Evolutionary conservation across 805 yeast genomes (phyloP).

Genomic region (Ogataea pignaliae): DNA sequence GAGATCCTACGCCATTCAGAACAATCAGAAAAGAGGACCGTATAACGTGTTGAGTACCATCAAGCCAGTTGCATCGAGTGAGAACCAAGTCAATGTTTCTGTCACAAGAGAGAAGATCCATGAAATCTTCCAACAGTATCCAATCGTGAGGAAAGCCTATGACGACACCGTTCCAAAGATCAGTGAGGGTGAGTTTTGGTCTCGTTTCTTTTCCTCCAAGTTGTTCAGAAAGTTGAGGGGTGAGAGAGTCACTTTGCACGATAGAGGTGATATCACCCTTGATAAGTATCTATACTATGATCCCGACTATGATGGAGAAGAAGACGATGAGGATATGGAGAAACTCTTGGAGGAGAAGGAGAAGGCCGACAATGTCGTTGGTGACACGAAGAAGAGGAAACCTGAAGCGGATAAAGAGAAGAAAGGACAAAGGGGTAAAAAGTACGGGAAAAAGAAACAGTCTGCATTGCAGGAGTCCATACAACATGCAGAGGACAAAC

Average conservation of each 20-base stretch:
- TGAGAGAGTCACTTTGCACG: slow-evolving; percentile 69
- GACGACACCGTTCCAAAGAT: slow-evolving; percentile 87
- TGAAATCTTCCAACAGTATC: slow-evolving; percentile 88
- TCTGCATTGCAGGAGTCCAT: slow-evolving; percentile 11
- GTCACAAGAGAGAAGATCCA: slow-evolving; percentile 87
- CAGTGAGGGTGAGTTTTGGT: slow-evolving; percentile 93
- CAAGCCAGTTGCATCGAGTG: slow-evolving; percentile 88
- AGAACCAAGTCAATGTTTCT: slow-evolving; percentile 88
- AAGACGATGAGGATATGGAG: slow-evolving; percentile 33
- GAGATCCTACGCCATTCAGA: slow-evolving; percentile 80
- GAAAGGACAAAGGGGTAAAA: slow-evolving; percentile 21
- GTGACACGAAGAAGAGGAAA: slow-evolving; percentile 29
- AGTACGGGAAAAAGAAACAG: slow-evolving; percentile 27
- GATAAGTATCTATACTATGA: slow-evolving; percentile 79
- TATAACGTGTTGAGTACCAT: slow-evolving; percentile 92
- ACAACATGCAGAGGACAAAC: slow-evolving; percentile 13
- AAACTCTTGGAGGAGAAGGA: slow-evolving; percentile 27
- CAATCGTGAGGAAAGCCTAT: slow-evolving; percentile 84
- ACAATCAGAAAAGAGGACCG: slow-evolving; percentile 84
- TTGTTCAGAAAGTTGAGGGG: slow-evolving; percentile 85
- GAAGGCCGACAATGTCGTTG: slow-evolving; percentile 21
- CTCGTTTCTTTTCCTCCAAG: slow-evolving; percentile 87
- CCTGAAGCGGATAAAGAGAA: slow-evolving; percentile 4
- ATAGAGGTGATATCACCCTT: slow-evolving; percentile 77
- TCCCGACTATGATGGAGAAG: slow-evolving; percentile 46